Evolutionary conservation across 2,329 filamentous ascomycete species (phyloP).

Genomic region (Exophiala mesophila): DNA sequence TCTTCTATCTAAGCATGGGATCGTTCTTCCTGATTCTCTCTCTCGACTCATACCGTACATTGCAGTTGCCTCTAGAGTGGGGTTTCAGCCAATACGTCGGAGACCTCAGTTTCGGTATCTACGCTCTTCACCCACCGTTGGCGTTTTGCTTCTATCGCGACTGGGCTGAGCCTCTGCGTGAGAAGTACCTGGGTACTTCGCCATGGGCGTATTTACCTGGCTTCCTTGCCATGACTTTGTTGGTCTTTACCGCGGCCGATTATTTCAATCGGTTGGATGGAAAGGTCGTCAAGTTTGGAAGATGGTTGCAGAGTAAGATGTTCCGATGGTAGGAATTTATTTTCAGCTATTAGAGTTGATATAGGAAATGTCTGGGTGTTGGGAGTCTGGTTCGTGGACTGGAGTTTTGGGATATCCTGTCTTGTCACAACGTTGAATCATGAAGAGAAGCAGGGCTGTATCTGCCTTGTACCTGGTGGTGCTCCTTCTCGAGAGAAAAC

Average conservation of each 20-base stretch:
- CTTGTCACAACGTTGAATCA: too few relatives aligned
- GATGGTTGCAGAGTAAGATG: constrained; percentile 5
- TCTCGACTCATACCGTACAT: constrained; percentile 2
- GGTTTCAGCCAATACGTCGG: constrained; percentile 12
- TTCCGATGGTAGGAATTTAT: constrained; percentile 1
- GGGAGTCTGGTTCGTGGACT: too few relatives aligned
- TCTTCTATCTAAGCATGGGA: constrained; percentile 7
- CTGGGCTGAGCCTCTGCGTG: constrained; percentile 1
- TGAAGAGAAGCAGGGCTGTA: too few relatives aligned
- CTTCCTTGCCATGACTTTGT: constrained; percentile 1
- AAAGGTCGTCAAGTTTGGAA: constrained; percentile 6
- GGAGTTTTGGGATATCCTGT: too few relatives aligned
- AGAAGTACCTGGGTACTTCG: background rate
- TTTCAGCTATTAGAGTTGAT: too few relatives aligned
- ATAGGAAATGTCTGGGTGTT: too few relatives aligned
- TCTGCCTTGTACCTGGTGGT: too few relatives aligned
- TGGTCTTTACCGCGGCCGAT: constrained; percentile 8
- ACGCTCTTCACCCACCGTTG: constrained; percentile 8
- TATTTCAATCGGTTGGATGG: constrained; percentile 9
- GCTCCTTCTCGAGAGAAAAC: too few relatives aligned
- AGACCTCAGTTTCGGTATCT: constrained; percentile 13
- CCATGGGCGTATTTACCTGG: background rate
- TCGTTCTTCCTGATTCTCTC: constrained; percentile 4
- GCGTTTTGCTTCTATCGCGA: background rate
- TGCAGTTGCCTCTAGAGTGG: constrained; percentile 5